A percentile compares a stretch with the other conserved stretches of the same genome.
These are phyloP conservation scores for Aspergillus luchuensis DNA, from an alignment of 2,329 filamentous ascomycete genomes.

Conservation along the genomic window DNA sequence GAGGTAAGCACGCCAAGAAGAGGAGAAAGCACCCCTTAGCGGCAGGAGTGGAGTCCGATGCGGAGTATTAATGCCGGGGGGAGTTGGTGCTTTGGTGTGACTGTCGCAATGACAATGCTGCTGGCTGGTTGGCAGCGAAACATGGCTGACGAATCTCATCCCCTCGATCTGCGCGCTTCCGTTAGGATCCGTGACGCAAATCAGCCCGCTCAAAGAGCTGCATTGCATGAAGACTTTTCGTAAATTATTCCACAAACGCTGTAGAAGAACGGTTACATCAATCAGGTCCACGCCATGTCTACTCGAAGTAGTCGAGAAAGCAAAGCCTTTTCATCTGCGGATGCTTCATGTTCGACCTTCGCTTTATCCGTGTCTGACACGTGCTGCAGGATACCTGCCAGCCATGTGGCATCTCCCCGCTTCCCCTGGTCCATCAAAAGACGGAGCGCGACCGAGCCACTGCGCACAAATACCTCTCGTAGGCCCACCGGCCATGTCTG, in stretches of 20 bases:
- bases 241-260: not conserved
- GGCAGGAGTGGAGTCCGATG: slow-evolving; percentile 23
- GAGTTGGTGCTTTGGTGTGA: slow-evolving; percentile 2
- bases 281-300: slow-evolving; percentile 26
- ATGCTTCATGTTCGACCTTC: slow-evolving; percentile 16
- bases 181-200: slow-evolving; percentile 4
- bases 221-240: not conserved
- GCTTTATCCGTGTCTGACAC: slow-evolving; percentile 31
- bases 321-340: slow-evolving; percentile 28
- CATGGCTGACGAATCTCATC: slow-evolving; percentile 9
- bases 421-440: slow-evolving; percentile 38
- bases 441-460: slow-evolving; percentile 43
- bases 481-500: slow-evolving; percentile 21
- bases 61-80: slow-evolving; percentile 21
- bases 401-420: slow-evolving; percentile 30
- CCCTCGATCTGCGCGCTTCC: not conserved
- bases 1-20: slow-evolving; percentile 26
- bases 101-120: slow-evolving; percentile 2
- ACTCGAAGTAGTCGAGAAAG: slow-evolving; percentile 23
- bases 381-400: slow-evolving; percentile 36
- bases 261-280: not conserved
- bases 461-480: slow-evolving; percentile 34
- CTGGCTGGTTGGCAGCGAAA: not conserved
- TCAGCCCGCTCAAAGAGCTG: not conserved
- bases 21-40: slow-evolving; percentile 18